Percentiles rank a stretch among this genome's conserved stretches.
These are phyloP conservation scores for Stramenopiles sp. DNA, from an alignment of 352 stramenopile genomes.

Conservation along the genomic window DNA sequence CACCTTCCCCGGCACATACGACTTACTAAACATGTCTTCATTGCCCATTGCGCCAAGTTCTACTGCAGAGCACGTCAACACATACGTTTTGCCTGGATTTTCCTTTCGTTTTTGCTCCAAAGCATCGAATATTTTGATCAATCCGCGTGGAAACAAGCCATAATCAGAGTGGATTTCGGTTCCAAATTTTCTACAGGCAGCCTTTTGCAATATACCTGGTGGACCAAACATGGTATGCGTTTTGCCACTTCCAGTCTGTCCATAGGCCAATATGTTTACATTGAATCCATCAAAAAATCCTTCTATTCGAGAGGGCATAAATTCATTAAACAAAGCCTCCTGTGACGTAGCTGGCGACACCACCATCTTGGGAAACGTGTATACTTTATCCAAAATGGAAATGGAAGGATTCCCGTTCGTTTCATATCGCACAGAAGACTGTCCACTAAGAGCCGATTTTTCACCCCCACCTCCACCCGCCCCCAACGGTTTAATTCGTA, in stretches of 20 bases:
- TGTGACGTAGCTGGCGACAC: background rate
- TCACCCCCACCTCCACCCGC: background rate
- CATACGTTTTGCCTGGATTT: background rate
- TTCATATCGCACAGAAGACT: background rate
- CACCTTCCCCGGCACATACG: background rate
- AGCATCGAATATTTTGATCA: background rate
- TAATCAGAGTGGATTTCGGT: background rate
- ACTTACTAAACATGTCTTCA: too few species aligned
- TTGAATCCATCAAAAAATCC: background rate
- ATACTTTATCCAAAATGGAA: background rate
- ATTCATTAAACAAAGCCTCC: background rate
- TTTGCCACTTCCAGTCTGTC: background rate
- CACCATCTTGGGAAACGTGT: background rate
- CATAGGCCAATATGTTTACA: background rate
- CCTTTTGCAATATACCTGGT: background rate
- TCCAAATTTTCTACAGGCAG: background rate
- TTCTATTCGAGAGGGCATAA: background rate
- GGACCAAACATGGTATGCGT: background rate
- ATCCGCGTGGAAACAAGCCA: background rate
- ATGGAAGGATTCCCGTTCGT: background rate
- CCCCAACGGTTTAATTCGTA: background rate
- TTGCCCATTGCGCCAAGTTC: too few species aligned
- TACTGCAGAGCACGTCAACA: too few species aligned
- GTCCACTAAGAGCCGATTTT: background rate
- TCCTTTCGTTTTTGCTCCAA: background rate